Evolutionary conservation across 352 stramenopile genomes (phyloP).

Genomic region (Pythium phragmitis): DNA sequence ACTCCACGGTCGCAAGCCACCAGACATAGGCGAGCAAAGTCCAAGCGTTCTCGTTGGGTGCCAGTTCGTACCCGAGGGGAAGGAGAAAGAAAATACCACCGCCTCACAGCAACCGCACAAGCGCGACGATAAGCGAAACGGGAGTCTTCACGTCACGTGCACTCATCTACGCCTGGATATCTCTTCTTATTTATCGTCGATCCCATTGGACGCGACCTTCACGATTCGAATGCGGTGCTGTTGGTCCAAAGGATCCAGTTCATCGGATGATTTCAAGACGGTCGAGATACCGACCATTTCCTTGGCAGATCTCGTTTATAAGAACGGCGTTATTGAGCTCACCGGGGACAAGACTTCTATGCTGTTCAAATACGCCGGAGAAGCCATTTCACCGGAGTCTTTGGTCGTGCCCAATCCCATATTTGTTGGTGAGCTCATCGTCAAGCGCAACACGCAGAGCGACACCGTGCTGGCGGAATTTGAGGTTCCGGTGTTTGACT

Average conservation of each 20-base stretch:
- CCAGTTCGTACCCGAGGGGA: constrained; percentile 39
- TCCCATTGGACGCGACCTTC: constrained; percentile 9
- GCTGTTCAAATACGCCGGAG: constrained; percentile 12
- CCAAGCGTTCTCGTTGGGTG: constrained; percentile 37
- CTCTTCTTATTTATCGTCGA: constrained; percentile 15
- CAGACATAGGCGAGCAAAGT: background rate
- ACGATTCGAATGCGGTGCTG: constrained; percentile 6
- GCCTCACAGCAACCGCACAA: constrained; percentile 13
- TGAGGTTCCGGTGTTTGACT: constrained; percentile 49
- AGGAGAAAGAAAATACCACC: constrained; percentile 14
- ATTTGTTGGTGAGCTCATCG: constrained; percentile 27
- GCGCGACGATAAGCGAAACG: constrained; percentile 2
- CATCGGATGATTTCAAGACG: constrained; percentile 6
- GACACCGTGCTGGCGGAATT: constrained; percentile 27
- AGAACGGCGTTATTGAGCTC: constrained; percentile 8
- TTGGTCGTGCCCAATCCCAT: constrained; percentile 28
- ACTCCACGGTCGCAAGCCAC: constrained; percentile 20
- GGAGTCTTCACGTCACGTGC: constrained; percentile 40
- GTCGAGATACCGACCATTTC: constrained; percentile 15
- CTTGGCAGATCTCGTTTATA: constrained; percentile 14
- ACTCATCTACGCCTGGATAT: constrained; percentile 28
- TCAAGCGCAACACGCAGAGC: background rate
- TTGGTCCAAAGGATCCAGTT: background rate
- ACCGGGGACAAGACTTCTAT: background rate
- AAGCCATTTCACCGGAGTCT: background rate